Conservation (phyloP, 192 early-diverging fungal species). For the Kappamyces sp. region DNA sequence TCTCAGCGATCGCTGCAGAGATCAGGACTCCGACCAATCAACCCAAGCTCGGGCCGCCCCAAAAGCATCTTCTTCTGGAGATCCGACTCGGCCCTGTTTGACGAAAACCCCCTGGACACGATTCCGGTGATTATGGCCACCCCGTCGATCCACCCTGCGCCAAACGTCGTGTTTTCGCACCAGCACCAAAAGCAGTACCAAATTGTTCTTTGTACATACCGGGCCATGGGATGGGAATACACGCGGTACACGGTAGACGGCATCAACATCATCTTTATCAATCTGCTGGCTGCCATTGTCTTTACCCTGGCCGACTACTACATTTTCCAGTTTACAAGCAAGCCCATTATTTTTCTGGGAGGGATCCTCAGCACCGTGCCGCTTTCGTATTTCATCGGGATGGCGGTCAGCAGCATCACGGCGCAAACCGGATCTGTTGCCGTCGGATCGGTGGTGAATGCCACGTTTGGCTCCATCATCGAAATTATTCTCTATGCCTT, state of each 20-base stretch:
- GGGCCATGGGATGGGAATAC: conserved; percentile 87
- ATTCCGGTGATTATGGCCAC: no score
- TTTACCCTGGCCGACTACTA: conserved; percentile 82
- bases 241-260: conserved; percentile 96
- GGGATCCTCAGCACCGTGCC: conserved; percentile 78
- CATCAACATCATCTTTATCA: conserved; percentile 95
- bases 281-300: conserved; percentile 73
- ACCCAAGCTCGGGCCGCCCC: no score
- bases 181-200: conserved; percentile 30
- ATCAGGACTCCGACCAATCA: no score
- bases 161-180: no score
- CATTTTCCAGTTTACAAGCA: conserved; percentile 53
- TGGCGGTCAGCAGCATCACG: conserved; percentile 93
- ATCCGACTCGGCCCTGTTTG: no score
- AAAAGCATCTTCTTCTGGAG: not conserved
- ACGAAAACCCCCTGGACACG: no score
- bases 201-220: conserved; percentile 81
- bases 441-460: conserved; percentile 93
- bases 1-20: no score
- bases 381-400: conserved; percentile 93
- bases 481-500: conserved; percentile 92
- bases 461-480: conserved; percentile 94
- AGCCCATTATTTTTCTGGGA: conserved; percentile 62
- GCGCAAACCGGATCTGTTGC: conserved; percentile 84
- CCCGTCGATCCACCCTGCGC: no score